These are phyloP conservation scores for Eutypella sp. DNA, from an alignment of 2,329 filamentous ascomycete species.

Conservation along the genomic window DNA sequence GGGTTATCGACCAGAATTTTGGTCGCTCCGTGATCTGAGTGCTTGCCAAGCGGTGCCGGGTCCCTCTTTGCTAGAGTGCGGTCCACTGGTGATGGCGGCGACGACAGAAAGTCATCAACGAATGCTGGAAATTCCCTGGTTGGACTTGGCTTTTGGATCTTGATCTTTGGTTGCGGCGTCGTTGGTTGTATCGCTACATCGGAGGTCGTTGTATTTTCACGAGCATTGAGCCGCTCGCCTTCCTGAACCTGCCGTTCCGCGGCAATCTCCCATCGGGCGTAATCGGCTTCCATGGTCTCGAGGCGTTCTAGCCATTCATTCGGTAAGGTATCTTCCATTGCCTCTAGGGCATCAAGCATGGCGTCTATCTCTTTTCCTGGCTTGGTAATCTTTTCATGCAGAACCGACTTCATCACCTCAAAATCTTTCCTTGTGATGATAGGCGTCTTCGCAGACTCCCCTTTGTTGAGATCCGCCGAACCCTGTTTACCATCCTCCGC, in stretches of 20 bases:
- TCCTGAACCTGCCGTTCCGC: constrained; percentile 72
- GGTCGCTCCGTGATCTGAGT: constrained; percentile 7
- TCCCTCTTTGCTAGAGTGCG: constrained; percentile 9
- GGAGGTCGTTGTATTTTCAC: constrained; percentile 2
- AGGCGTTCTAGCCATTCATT: constrained; percentile 84
- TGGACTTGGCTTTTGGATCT: constrained; percentile 22
- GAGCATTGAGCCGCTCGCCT: constrained; percentile 45
- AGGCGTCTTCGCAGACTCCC: constrained; percentile 13
- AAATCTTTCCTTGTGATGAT: constrained; percentile 42
- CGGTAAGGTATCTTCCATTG: constrained; percentile 75
- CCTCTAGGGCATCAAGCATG: constrained; percentile 84
- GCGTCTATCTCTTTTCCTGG: constrained; percentile 72
- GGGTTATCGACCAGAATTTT: constrained; percentile 15
- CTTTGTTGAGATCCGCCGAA: constrained; percentile 3
- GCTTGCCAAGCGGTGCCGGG: constrained; percentile 2
- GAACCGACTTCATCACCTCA: constrained; percentile 53
- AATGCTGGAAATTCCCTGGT: constrained; percentile 9
- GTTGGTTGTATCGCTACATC: constrained; percentile 8
- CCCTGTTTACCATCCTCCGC: constrained; percentile 9
- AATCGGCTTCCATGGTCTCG: constrained; percentile 72
- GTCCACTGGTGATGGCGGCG: constrained; percentile 1
- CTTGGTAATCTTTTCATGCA: constrained; percentile 64
- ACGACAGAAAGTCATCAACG: constrained; percentile 8
- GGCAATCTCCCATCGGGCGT: constrained; percentile 73
- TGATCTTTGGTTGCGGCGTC: constrained; percentile 22